These are phyloP conservation scores for Suhomyces tanzawaensis DNA, from an alignment of 805 yeast genomes.

Conservation along the genomic window DNA sequence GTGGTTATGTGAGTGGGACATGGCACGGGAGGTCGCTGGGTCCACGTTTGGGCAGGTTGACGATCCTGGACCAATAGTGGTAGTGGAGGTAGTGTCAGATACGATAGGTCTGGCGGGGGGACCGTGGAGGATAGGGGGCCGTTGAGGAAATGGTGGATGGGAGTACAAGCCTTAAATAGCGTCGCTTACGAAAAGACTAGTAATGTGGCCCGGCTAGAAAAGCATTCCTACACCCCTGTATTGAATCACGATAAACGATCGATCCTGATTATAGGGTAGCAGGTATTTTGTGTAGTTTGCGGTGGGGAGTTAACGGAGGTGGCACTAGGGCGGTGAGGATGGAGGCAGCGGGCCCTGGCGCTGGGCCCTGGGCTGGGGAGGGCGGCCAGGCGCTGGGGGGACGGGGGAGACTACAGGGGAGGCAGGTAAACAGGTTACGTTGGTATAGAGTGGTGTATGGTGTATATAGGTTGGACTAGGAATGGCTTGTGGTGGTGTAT, in stretches of 20 bases:
- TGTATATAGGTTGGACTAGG: too few relatives aligned
- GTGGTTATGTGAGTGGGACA: slow-evolving; percentile 31
- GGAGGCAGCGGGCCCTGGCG: too few relatives aligned
- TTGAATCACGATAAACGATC: slow-evolving; percentile 7
- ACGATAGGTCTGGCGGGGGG: background rate
- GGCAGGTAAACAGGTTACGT: too few relatives aligned
- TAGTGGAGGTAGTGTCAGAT: too few relatives aligned
- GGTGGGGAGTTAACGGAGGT: slow-evolving; percentile 6
- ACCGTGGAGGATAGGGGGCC: background rate
- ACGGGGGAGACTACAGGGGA: too few relatives aligned
- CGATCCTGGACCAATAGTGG: background rate
- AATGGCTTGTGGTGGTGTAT: too few relatives aligned
- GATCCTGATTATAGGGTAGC: slow-evolving; percentile 10
- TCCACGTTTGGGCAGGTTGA: too few relatives aligned
- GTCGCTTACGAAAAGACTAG: background rate
- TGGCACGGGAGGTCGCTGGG: background rate
- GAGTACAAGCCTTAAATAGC: background rate
- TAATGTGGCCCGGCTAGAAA: slow-evolving; percentile 4
- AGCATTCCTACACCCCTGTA: slow-evolving; percentile 1
- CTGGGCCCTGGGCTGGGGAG: too few relatives aligned
- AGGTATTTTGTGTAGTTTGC: slow-evolving; percentile 8
- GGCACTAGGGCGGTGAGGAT: slow-evolving; percentile 1
- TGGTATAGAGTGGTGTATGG: too few relatives aligned
- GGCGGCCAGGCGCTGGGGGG: too few relatives aligned
- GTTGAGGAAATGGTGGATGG: background rate